Conservation (phyloP, 2,329 filamentous ascomycete genomes). For the Pyricularia grisea region DNA sequence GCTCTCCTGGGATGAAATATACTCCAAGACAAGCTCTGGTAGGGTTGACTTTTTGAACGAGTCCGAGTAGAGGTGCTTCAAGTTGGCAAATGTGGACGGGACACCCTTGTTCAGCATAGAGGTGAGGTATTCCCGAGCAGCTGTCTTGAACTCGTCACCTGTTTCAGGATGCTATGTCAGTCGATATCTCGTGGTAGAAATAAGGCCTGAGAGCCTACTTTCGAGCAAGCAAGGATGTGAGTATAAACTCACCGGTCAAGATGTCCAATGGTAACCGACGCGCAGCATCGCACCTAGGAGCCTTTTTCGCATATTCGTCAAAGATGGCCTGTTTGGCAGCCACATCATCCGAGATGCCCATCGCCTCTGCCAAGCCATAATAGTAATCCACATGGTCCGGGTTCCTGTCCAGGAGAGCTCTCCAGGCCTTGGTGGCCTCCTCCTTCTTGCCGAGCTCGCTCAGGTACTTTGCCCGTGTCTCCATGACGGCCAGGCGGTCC, state of each 20-base stretch:
- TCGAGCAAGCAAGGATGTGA: neutral
- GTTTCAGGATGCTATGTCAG: slow-evolving; percentile 10
- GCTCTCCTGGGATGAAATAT: slow-evolving; percentile 44
- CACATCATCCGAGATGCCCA: slow-evolving; percentile 54
- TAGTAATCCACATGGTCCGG: slow-evolving; percentile 84
- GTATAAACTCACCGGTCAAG: slow-evolving; percentile 48
- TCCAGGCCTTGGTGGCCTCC: slow-evolving; percentile 76
- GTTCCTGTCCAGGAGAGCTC: slow-evolving; percentile 75
- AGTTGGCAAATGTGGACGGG: slow-evolving; percentile 91
- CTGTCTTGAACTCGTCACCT: slow-evolving; percentile 71
- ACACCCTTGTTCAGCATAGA: slow-evolving; percentile 87
- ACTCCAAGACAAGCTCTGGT: slow-evolving; percentile 67
- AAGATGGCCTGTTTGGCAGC: slow-evolving; percentile 61
- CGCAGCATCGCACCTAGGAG: slow-evolving; percentile 74
- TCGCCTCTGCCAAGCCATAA: slow-evolving; percentile 59
- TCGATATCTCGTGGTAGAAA: neutral
- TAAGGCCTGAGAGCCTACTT: neutral
- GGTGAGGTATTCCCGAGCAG: slow-evolving; percentile 70
- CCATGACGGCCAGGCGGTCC: slow-evolving; percentile 77
- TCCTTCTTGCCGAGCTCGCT: slow-evolving; percentile 65
- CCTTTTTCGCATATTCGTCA: slow-evolving; percentile 71
- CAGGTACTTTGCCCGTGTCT: slow-evolving; percentile 78
- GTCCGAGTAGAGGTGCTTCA: slow-evolving; percentile 86
- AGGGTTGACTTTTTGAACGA: slow-evolving; percentile 68
- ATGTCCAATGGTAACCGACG: slow-evolving; percentile 85